These are phyloP conservation scores for Mixia osmundae DNA, from an alignment of 1,284 basidiomycete genomes.

Conservation along the genomic window DNA sequence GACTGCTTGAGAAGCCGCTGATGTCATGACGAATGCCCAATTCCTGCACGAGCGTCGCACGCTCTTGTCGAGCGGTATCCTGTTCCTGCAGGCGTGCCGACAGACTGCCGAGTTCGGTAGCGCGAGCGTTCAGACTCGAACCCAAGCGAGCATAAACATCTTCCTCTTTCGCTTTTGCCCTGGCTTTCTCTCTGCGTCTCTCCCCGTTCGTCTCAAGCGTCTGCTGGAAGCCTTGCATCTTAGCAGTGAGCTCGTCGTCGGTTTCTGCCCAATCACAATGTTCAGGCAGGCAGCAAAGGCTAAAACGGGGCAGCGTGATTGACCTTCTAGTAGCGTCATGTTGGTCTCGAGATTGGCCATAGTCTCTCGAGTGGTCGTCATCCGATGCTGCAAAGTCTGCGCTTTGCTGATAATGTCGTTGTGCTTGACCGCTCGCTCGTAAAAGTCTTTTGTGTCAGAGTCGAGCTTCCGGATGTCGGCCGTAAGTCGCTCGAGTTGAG, in stretches of 20 bases:
- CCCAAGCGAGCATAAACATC: constrained; percentile 31
- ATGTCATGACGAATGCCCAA: constrained; percentile 45
- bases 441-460: constrained; percentile 52
- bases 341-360: constrained; percentile 31
- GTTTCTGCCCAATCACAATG: constrained; percentile 30
- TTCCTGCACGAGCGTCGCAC: constrained; percentile 48
- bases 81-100: constrained; percentile 35
- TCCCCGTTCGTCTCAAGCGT: constrained; percentile 33
- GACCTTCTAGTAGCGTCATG: constrained; percentile 43
- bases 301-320: background rate
- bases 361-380: constrained; percentile 38
- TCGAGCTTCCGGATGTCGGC: constrained; percentile 39
- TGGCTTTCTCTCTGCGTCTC: constrained; percentile 31
- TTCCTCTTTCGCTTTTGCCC: constrained; percentile 36
- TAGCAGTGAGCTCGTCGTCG: constrained; percentile 46
- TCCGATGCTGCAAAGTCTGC: constrained; percentile 41
- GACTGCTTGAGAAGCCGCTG: constrained; percentile 42
- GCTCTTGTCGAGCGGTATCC: constrained; percentile 41
- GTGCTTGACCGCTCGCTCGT: constrained; percentile 59
- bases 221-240: constrained; percentile 45
- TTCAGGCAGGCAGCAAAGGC: background rate
- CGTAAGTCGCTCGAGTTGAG: constrained; percentile 49
- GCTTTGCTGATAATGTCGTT: constrained; percentile 54
- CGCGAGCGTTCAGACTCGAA: background rate
- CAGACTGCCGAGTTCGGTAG: background rate